Conservation (phyloP, 352 stramenopile species). For the Phytopythium boreale region DNA sequence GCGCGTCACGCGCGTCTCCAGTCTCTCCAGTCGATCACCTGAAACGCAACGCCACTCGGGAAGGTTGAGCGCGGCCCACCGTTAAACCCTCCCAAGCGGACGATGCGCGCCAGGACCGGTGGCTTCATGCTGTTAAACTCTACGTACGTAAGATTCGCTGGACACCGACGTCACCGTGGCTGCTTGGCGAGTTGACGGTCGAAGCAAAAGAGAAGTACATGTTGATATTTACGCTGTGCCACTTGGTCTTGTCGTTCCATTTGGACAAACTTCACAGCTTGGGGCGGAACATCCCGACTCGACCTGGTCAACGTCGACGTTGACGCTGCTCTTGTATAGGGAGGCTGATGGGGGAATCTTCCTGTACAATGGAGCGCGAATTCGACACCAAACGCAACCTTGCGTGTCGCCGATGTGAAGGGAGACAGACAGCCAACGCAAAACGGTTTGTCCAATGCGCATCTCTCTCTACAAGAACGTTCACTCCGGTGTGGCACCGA, state of each 20-base stretch:
- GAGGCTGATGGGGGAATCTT: not conserved
- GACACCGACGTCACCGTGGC: not conserved
- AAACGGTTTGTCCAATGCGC: not conserved
- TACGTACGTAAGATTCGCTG: not conserved
- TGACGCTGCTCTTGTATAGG: conserved; percentile 1
- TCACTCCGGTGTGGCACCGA: too few relatives aligned
- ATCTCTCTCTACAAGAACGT: not conserved
- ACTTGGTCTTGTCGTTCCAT: not conserved
- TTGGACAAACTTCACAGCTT: not conserved
- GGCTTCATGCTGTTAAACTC: not conserved
- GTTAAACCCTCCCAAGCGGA: not conserved
- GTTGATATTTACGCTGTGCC: not conserved
- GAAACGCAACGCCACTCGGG: not conserved
- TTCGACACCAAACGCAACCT: not conserved
- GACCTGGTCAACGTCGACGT: too few relatives aligned
- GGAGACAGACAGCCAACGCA: not conserved
- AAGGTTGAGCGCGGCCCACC: not conserved
- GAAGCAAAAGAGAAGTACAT: not conserved
- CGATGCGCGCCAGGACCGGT: not conserved
- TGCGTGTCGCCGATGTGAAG: not conserved
- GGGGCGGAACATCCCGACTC: not conserved
- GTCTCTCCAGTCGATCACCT: not conserved
- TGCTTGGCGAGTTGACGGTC: not conserved
- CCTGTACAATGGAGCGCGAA: not conserved
- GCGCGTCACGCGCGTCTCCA: not conserved